Evolutionary conservation across 257 asterid species (phyloP), one percentile per base, ranked within the genome.

Genomic region (Jasminum sambac): DNA sequence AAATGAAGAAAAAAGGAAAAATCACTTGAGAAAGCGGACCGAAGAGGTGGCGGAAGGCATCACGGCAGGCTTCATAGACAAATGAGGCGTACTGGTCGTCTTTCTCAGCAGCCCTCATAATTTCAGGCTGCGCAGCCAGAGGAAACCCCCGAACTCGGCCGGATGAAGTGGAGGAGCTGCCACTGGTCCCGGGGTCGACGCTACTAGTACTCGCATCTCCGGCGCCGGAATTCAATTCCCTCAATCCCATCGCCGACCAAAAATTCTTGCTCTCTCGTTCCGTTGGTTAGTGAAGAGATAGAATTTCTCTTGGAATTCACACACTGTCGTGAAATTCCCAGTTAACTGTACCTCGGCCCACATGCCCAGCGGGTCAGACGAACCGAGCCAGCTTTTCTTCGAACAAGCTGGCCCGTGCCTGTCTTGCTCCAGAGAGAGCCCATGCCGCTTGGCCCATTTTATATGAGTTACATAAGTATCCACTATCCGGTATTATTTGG

Each of bases 21-120:
- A 59, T 17, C 14, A 19, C 23, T 11, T 37, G 24, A 43, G 64
- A 48, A 30, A 19, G 67, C 48, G 64, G 63, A 94, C 98, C 99
- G 66, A 91, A 95, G 73, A 95, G 93, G 76, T 95, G 99, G 77
- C 99, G 98, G 81, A 95, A 91, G 71, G 99, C 95, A 62, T 91
- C 99, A 39, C 99, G 96, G 84, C 99, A 95, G 57, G 99, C 96
- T 74, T 95, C 99, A 74, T 89, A 84, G 42, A 95, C 93, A 66
- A 88, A 95, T 74, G 97, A 89, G 26, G 99, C 97, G 77, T 89
- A 95, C 82, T 95, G 98, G 46, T 95, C 99, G 68, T 95, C 99
- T 77, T 95, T 95, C 89, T 95, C 99, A 5, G 99, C 99, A 0
- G 99, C 97, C 74, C 99, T 85, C 98, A 95, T 95, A 48, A 95